Evolutionary conservation across 352 stramenopile genomes (phyloP).

Genomic region (Lagenidium sp.): DNA sequence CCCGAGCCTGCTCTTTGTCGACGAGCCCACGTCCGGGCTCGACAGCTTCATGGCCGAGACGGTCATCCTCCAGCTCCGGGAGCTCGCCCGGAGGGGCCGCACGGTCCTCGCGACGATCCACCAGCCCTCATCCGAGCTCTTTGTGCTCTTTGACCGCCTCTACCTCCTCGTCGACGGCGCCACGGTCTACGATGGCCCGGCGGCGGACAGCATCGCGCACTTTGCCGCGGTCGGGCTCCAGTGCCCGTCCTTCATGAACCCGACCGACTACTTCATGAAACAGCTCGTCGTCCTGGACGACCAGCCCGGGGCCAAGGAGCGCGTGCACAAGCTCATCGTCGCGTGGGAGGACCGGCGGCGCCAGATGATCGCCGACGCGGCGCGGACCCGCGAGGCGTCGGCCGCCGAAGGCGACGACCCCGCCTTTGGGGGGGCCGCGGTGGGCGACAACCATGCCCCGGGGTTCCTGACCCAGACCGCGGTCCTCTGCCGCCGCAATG

Average conservation of each 20-base stretch:
- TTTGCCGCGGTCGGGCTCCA: slow-evolving; percentile 16
- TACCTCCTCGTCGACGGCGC: slow-evolving; percentile 21
- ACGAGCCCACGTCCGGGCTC: slow-evolving; percentile 71
- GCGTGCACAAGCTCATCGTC: slow-evolving; percentile 11
- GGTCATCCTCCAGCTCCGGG: slow-evolving; percentile 40
- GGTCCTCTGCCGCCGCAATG: slow-evolving; percentile 16
- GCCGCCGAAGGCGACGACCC: slow-evolving; percentile 1
- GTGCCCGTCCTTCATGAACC: slow-evolving; percentile 28
- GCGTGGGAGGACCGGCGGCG: slow-evolving; percentile 1
- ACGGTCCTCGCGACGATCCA: slow-evolving; percentile 90
- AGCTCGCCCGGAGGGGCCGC: slow-evolving; percentile 66
- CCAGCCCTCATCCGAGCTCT: slow-evolving; percentile 49
- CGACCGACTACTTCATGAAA: slow-evolving; percentile 28
- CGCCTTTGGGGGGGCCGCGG: not conserved
- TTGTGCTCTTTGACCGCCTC: slow-evolving; percentile 26
- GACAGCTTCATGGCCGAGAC: slow-evolving; percentile 57
- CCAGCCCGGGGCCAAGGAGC: not conserved
- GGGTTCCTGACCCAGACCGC: slow-evolving; percentile 12
- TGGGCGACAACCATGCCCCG: slow-evolving; percentile 1
- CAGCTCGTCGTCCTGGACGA: slow-evolving; percentile 19
- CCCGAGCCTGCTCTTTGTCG: slow-evolving; percentile 75
- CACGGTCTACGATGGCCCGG: slow-evolving; percentile 23
- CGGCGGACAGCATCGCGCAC: slow-evolving; percentile 17
- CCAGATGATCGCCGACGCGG: slow-evolving; percentile 1
- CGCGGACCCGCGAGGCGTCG: slow-evolving; percentile 4